Conservation (phyloP, 768 basidiomycete species). For the Boletus rufocinnamomeus region DNA sequence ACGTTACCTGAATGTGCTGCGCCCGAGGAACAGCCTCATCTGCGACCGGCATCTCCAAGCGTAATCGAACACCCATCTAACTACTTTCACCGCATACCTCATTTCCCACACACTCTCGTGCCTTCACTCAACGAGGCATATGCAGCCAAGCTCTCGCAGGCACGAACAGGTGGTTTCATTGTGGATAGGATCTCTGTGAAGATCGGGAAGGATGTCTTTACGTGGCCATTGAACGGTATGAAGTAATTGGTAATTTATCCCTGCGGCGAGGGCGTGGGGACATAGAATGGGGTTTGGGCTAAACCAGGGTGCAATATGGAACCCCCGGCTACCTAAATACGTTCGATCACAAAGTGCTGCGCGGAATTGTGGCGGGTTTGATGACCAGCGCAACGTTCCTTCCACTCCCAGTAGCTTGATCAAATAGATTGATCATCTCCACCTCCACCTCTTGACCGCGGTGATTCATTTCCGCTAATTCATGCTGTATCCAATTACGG, state of each 20-base stretch:
- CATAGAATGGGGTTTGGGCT: constrained; percentile 5
- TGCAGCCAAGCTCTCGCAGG: constrained; percentile 41
- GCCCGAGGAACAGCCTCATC: constrained; percentile 10
- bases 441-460: constrained; percentile 36
- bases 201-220: constrained; percentile 66
- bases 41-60: constrained; percentile 2
- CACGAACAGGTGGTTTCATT: constrained; percentile 51
- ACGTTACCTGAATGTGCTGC: not conserved
- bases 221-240: constrained; percentile 43
- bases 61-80: constrained; percentile 13
- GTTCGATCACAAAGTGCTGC: constrained; percentile 1
- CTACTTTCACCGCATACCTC: constrained; percentile 49
- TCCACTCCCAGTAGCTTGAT: constrained; percentile 71
- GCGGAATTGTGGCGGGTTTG: constrained; percentile 31
- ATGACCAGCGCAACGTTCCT: constrained; percentile 69
- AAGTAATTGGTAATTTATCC: constrained; percentile 14
- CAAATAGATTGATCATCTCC: constrained; percentile 65
- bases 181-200: constrained; percentile 58
- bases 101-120: constrained; percentile 52
- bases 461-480: constrained; percentile 29
- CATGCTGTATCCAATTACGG: constrained; percentile 53
- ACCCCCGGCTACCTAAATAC: constrained; percentile 8
- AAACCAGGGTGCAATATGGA: constrained; percentile 2
- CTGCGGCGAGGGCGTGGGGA: constrained; percentile 4
- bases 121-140: constrained; percentile 51